Conservation (phyloP, 805 yeast genomes). For the Metschnikowia reukaufii region DNA sequence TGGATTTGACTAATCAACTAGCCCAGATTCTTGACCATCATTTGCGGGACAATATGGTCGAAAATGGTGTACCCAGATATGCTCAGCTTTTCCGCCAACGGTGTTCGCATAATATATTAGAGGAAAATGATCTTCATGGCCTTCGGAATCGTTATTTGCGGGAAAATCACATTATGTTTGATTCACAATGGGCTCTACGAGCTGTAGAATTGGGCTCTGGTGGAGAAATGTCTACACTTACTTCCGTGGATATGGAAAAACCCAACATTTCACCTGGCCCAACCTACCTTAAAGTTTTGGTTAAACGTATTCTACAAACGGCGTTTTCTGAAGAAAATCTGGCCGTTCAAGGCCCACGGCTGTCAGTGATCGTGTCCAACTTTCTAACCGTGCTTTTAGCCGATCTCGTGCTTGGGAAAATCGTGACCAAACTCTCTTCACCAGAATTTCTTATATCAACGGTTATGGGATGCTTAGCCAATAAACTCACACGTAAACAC, state of each 20-base stretch:
- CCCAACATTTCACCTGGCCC: neutral
- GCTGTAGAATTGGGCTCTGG: neutral
- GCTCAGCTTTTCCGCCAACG: neutral
- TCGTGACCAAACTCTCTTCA: conserved; percentile 10
- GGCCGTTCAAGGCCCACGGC: conserved; percentile 6
- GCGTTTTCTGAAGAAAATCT: conserved; percentile 1
- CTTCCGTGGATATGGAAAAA: neutral
- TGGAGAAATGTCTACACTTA: neutral
- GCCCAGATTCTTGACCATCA: conserved; percentile 16
- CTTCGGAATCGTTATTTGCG: conserved; percentile 8
- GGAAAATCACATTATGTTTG: conserved; percentile 16
- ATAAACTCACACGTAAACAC: neutral
- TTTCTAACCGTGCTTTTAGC: conserved; percentile 17
- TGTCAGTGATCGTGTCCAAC: conserved; percentile 15
- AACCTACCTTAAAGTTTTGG: conserved; percentile 12
- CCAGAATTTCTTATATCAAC: conserved; percentile 16
- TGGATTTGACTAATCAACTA: conserved; percentile 26
- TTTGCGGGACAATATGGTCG: conserved; percentile 6
- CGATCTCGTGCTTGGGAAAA: conserved; percentile 17
- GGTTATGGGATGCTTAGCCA: conserved; percentile 1
- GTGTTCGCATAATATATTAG: neutral
- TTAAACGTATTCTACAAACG: conserved; percentile 8
- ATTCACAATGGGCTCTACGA: neutral
- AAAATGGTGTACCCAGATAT: conserved; percentile 11
- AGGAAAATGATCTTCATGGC: neutral